A percentile compares a stretch with the other conserved stretches of the same genome.
Conservation (phyloP, 225 moss, liverwort and hornwort genomes). For the Pleurozium schreberi region DNA sequence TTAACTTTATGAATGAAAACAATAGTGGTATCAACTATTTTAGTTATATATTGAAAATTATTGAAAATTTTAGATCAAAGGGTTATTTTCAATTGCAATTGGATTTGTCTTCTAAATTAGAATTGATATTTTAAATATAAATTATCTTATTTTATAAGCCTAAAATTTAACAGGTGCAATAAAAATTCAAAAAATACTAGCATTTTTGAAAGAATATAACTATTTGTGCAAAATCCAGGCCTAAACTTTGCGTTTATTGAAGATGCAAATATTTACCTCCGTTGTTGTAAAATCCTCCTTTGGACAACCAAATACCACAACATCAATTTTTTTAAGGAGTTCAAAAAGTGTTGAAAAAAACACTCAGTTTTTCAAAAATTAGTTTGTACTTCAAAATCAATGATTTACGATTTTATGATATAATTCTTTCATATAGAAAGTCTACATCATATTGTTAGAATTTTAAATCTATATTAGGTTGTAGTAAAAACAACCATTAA, state of each 20-base stretch:
- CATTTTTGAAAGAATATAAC: neutral
- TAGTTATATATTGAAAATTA: neutral
- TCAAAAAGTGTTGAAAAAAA: neutral
- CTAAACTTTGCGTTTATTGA: too few species aligned
- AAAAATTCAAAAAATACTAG: neutral
- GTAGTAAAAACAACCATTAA: neutral
- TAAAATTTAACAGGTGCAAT: neutral
- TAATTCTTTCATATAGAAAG: fast-evolving
- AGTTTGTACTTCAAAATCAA: neutral
- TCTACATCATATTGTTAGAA: too few species aligned
- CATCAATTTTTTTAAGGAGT: conserved; percentile 6
- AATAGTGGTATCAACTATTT: too few species aligned
- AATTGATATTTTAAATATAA: neutral
- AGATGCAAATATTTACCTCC: conserved; percentile 15
- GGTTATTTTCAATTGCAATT: neutral
- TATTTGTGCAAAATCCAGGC: too few species aligned
- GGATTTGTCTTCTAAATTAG: neutral
- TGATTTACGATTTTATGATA: too few species aligned
- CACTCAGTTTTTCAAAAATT: neutral
- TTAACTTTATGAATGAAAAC: neutral
- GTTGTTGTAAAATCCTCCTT: conserved; percentile 31
- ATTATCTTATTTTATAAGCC: too few species aligned
- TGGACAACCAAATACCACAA: conserved; percentile 66
- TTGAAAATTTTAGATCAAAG: too few species aligned
- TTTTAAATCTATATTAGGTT: too few species aligned